Conservation (phyloP, 306 rosid species). For the Lupinus albus region DNA sequence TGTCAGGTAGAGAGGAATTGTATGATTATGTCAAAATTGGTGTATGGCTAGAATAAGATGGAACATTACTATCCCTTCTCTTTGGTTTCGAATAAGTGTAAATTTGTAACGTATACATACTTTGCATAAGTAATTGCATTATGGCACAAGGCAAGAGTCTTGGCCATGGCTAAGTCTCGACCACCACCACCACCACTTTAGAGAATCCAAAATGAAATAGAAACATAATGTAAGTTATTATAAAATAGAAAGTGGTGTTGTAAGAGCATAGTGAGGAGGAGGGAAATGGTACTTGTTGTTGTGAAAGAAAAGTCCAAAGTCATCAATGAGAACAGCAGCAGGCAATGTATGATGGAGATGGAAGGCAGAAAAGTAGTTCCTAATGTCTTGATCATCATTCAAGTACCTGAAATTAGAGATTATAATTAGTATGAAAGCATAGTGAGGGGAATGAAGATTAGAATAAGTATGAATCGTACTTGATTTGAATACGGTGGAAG, state of each 20-base stretch:
- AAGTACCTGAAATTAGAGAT: too few relatives aligned
- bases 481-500: constrained; percentile 73
- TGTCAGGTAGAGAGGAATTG: constrained; percentile 31
- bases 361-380: constrained; percentile 87
- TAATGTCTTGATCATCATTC: constrained; percentile 76
- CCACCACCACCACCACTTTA: too few relatives aligned
- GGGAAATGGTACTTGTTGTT: constrained; percentile 50
- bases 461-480: too few relatives aligned
- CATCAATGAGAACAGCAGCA: constrained; percentile 69
- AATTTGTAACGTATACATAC: constrained; percentile 47
- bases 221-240: not conserved
- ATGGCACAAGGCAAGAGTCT: constrained; percentile 80
- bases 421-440: too few relatives aligned
- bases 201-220: constrained; percentile 26
- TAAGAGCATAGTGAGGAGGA: not conserved
- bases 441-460: too few relatives aligned
- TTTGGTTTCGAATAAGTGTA: not conserved
- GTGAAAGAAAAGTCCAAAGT: constrained; percentile 78
- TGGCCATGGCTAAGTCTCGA: constrained; percentile 83
- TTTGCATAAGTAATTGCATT: constrained; percentile 73
- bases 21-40: not conserved
- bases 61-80: too few relatives aligned
- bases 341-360: constrained; percentile 70
- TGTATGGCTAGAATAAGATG: too few relatives aligned
- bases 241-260: not conserved